Evolutionary conservation across 257 asterid species (phyloP), one percentile per base, ranked within the genome.

Genomic region (Jasminum sambac): DNA sequence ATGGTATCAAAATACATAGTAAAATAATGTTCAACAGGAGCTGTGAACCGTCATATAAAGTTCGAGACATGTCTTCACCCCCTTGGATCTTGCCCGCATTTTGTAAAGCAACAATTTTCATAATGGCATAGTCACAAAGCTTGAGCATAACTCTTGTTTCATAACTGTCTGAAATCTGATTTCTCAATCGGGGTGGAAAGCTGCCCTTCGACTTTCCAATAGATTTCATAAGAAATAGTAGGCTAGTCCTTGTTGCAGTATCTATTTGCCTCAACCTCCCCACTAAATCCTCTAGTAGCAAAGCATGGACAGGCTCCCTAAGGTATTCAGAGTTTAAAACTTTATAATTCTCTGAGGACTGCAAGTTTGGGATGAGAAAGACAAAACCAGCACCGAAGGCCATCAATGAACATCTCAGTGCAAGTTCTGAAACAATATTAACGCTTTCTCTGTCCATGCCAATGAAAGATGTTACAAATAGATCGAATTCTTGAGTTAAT

Each of bases 341-440:
- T 11, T 43, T 69, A 67, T 21, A 24, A 63, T 70, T 71, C 78
- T 68, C 82, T 44, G 85, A 78, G 74, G 66, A 52, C 78, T 71
- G 72, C 77, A 50, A 73, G 62, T 81, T 71, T 19, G 89, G 85
- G 24, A 80, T 67, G 71, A 74, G 66, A 72, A 83, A 80, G 43
- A 86, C 79, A 68, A 84, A 86, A 70, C 88, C 94, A 41, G 86
- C 76, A 81, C 87, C 71, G 64, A 94, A 94, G 72, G 99, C 98
- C 88, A 94, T 67, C 34, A 91, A 64, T 11, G 98, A 94, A 82
- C 98, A 94, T 81, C 87, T 69, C 75, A 85, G 68, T 36, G 96
- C 92, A 71, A 91, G 84, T 13, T 81, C 78, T 6, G 91, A 89
- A 74, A 94, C 68, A 48, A 80, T 73, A 83, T 39, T 71, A 71